These are phyloP conservation scores for Dalechampia spathulata DNA, from an alignment of 441 rosid genomes.

Conservation along the genomic window DNA sequence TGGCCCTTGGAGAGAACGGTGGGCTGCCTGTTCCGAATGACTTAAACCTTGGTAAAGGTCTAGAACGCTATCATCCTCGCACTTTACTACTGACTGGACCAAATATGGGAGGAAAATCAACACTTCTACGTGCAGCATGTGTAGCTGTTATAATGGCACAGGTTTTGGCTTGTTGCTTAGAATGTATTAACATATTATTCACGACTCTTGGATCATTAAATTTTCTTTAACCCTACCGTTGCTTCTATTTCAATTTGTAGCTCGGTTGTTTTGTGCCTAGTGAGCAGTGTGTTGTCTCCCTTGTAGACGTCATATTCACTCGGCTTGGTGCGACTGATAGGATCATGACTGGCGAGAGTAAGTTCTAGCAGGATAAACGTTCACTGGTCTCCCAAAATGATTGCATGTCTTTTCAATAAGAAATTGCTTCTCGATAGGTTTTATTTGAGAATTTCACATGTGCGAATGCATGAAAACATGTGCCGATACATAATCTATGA, in stretches of 20 bases:
- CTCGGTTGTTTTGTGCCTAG: conserved; percentile 92
- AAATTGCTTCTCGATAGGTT: no score
- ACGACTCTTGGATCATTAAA: not conserved
- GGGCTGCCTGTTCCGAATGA: conserved; percentile 83
- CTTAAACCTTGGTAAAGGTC: conserved; percentile 61
- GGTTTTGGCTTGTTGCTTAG: conserved; percentile 38
- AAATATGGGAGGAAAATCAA: conserved; percentile 98
- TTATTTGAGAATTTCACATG: not conserved
- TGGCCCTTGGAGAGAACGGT: conserved; percentile 66
- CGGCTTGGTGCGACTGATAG: conserved; percentile 93
- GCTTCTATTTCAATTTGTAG: conserved; percentile 33
- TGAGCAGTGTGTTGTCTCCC: conserved; percentile 60
- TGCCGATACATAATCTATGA: not conserved
- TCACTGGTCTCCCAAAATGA: conserved; percentile 5
- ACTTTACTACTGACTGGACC: conserved; percentile 91
- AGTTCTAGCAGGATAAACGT: conserved; percentile 23
- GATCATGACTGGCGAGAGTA: conserved; percentile 97
- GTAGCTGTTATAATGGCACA: conserved; percentile 85
- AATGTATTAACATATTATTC: not conserved
- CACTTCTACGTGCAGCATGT: conserved; percentile 90
- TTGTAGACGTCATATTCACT: conserved; percentile 83
- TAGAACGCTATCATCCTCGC: conserved; percentile 41
- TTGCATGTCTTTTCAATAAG: conserved; percentile 3
- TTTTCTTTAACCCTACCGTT: not conserved
- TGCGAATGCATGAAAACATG: not conserved